Evolutionary conservation across 371 early-diverging fungal genomes (phyloP).

Genomic region (Mucor plumbeus): DNA sequence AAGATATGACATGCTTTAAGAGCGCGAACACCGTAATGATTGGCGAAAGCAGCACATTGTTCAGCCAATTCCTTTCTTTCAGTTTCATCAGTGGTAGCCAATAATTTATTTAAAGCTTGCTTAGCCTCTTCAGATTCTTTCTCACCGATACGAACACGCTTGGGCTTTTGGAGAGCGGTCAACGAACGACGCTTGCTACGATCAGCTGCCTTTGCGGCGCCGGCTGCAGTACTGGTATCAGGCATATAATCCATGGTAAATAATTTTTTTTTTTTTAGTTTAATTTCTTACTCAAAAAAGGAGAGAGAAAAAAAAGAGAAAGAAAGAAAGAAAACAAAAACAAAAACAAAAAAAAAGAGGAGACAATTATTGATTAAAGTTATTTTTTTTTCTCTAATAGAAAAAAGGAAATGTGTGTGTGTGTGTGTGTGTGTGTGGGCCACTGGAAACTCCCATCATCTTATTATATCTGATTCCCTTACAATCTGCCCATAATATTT

Average conservation of each 20-base stretch:
- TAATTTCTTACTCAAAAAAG: background rate
- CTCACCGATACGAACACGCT: slow-evolving; percentile 48
- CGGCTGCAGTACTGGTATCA: slow-evolving; percentile 46
- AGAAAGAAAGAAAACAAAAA: slow-evolving; percentile 1
- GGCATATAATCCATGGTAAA: slow-evolving; percentile 35
- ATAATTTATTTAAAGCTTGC: slow-evolving; percentile 39
- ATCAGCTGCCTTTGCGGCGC: slow-evolving; percentile 48
- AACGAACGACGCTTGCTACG: slow-evolving; percentile 41
- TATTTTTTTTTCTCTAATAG: slow-evolving; percentile 12
- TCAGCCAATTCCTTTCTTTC: slow-evolving; percentile 44
- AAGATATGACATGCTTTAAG: slow-evolving; percentile 63
- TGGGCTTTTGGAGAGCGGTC: slow-evolving; percentile 35
- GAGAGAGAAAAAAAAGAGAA: background rate
- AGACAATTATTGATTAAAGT: slow-evolving; percentile 10
- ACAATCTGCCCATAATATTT: background rate
- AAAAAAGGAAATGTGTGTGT: slow-evolving; percentile 8
- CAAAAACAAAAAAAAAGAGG: slow-evolving; percentile 12
- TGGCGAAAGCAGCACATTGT: slow-evolving; percentile 42
- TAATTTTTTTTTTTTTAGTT: background rate
- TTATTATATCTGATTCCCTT: background rate
- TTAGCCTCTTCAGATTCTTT: slow-evolving; percentile 51
- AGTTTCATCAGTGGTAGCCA: slow-evolving; percentile 32
- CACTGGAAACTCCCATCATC: slow-evolving; percentile 2
- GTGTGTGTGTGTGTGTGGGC: too few relatives aligned
- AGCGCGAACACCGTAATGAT: slow-evolving; percentile 59